Base-by-base conservation (phyloP, 306 rosid genomes). In the Casuarina cunninghamiana region DNA sequence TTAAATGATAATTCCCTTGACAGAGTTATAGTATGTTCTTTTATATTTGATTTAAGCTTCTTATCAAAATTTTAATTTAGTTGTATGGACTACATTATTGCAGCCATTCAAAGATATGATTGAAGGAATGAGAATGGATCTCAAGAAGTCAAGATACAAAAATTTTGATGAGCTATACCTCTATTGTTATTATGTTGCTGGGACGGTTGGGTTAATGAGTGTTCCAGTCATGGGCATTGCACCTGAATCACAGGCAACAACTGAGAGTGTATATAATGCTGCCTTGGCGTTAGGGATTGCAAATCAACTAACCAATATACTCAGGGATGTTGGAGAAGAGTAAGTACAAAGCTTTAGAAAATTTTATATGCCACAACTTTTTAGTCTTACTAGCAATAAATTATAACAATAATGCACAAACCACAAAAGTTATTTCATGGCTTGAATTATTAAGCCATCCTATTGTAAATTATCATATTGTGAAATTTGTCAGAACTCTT, bases 261-360 rank as follows among this genome's bases (percentile, higher is more conserved):
- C 91, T 10, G 91, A 85, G 81, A 70, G 84, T 77, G 91, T 88
- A 44, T 88, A 88, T 54, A 88, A 88, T 67, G 86, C 89, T 74
- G 89, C 91, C 77, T 81, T 88, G 82, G 89, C 85, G 74, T 81
- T 88, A 2, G 91, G 91, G 73, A 88, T 88, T 60, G 89, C 91
- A 76, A 88, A 88, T 83, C 91, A 88, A 60, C 83, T 88, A 16
- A 88, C 91, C 57, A 88, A 88, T 85, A 85, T 88, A 71, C 91
- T 88, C 63, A 83, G 91, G 76, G 91, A 88, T 77, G 91, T 88
- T 38, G 91, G 91, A 85, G 91, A 88, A 46, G 91, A 88, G 91
- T 88, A 83, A 85, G 89, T 83, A 54, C 16, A 57, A 19, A 44
- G 46, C 38, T 73, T 6, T 61, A 5, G 13, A 69, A 69, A 73